Conservation (phyloP, 2,329 filamentous ascomycete genomes). For the Trichophyton equinum region DNA sequence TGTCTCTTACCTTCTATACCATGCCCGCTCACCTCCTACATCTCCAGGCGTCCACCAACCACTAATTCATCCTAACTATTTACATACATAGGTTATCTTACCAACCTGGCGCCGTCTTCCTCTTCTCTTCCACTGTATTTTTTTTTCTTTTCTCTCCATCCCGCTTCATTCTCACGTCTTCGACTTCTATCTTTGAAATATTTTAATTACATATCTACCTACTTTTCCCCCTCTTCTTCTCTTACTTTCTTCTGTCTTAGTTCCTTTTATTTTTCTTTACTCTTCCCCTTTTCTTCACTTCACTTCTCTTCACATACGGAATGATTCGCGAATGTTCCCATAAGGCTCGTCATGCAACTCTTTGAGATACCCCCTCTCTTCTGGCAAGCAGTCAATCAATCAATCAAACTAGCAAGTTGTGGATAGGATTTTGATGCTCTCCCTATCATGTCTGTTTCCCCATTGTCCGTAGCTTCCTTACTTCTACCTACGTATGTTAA, state of each 20-base stretch:
- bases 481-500: background rate
- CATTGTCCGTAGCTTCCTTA: background rate
- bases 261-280: background rate
- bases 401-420: background rate
- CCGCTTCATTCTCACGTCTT: background rate
- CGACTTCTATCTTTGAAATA: background rate
- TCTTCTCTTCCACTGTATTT: background rate
- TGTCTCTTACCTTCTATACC: constrained; percentile 2
- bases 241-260: background rate
- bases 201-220: background rate
- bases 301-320: background rate
- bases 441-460: background rate
- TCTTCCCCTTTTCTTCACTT: background rate
- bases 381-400: background rate
- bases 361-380: constrained; percentile 1
- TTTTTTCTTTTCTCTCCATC: background rate
- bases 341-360: constrained; percentile 1
- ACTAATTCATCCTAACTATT: background rate
- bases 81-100: background rate
- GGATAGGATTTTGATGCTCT: background rate
- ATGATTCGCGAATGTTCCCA: constrained; percentile 2
- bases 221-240: background rate
- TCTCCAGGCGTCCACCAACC: background rate
- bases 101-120: background rate
- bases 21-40: background rate